Percentiles rank a stretch among this genome's conserved stretches.
Evolutionary conservation across 2,329 filamentous ascomycete species (phyloP).

Genomic region (Cytospora chrysosperma): DNA sequence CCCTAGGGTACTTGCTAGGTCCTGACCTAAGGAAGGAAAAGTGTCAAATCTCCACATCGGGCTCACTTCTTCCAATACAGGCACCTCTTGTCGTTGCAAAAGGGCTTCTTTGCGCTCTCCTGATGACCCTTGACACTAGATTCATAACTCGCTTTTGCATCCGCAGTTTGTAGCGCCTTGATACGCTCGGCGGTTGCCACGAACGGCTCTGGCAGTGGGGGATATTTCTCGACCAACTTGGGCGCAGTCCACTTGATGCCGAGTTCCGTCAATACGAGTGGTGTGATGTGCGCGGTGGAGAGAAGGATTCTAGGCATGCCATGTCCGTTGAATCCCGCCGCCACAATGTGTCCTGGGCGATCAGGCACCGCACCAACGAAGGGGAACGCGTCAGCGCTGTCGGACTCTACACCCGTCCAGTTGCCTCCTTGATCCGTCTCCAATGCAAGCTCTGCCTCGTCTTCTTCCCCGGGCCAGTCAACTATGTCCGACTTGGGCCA

Average conservation of each 20-base stretch:
- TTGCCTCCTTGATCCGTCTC: constrained; percentile 29
- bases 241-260: constrained; percentile 27
- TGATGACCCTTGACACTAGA: constrained; percentile 10
- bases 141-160: constrained; percentile 18
- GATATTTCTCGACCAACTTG: constrained; percentile 25
- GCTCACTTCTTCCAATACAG: constrained; percentile 9
- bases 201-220: constrained; percentile 33
- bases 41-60: background rate
- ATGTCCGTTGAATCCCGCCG: constrained; percentile 31
- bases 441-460: constrained; percentile 26
- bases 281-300: constrained; percentile 31
- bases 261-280: constrained; percentile 29
- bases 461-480: constrained; percentile 27
- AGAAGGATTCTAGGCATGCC: constrained; percentile 36
- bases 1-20: no score
- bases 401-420: constrained; percentile 32
- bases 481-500: constrained; percentile 32
- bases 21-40: background rate
- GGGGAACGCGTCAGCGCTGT: constrained; percentile 26
- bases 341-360: constrained; percentile 29
- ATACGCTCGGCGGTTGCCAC: constrained; percentile 31
- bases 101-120: constrained; percentile 25
- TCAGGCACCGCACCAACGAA: constrained; percentile 31
- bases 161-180: constrained; percentile 24
- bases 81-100: constrained; percentile 22